Evolutionary conservation across 2,329 filamentous ascomycete species (phyloP), one percentile per base, ranked within the genome.

Genomic region (Incumbomyces lentus): DNA sequence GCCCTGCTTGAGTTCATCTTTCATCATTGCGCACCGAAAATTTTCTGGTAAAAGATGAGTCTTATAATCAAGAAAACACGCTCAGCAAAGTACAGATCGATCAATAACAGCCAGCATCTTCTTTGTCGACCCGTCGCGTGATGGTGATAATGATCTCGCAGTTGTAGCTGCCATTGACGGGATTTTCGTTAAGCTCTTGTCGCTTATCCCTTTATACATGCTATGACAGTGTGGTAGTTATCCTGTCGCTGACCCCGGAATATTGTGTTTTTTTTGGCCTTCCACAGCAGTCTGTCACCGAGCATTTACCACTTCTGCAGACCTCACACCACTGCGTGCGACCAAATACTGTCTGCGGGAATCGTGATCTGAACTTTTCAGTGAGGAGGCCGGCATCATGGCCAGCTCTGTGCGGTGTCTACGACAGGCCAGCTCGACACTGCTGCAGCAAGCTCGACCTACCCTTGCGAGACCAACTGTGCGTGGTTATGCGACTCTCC

Each of bases 351-450:
- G 6, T 31, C 38, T 19, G 4, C 30, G 18, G 38, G 10, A 30
- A 12, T 33, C 35, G 12, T 19, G 17, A 26, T 26, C 8, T 26
- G 22, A 26, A 26, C 5, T 8, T 26, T 26, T 26, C 22, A 26
- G 22, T 26, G 22, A 26, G 22, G 42, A 34, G 22, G 42, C 32
- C 42, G 17, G 35, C 35, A 40, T 29, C 35, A 58, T 58, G 55
- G 52, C 54, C 22, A 41, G 54, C 33, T 49, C 55, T 29, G 39
- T 52, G 34, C 50, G 51, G 42, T 50, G 47, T 41, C 49, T 57
- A 5, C 53, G 49, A 40, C 53, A 55, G 46, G 49, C 48, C 32
- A 49, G 46, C 30, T 37, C 49, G 18, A 36, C 48, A n/a, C 46
- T 55, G 46, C 48, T 52, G 11, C 53, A 52, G 35, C 49, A 55